Evolutionary conservation across 1,284 basidiomycete genomes (phyloP).

Genomic region (Heterobasidion irregulare): DNA sequence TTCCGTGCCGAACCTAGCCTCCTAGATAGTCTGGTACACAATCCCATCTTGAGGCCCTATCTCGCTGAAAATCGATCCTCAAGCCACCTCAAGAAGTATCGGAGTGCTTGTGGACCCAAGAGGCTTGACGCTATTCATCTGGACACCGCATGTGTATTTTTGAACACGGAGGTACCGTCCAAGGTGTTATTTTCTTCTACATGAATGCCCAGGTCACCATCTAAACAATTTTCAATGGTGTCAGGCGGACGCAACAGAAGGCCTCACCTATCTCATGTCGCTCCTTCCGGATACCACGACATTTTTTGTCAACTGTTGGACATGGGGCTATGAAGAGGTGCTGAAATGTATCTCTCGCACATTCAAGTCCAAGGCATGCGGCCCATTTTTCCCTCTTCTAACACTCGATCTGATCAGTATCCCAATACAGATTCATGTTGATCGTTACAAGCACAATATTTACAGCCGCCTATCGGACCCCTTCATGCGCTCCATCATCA

Average conservation of each 20-base stretch:
- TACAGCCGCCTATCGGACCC: slow-evolving; percentile 57
- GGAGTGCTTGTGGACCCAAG: slow-evolving; percentile 13
- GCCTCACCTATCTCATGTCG: slow-evolving; percentile 61
- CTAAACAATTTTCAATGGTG: too few species aligned
- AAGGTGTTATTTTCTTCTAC: slow-evolving; percentile 42
- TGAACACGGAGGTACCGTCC: slow-evolving; percentile 53
- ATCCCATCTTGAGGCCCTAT: slow-evolving; percentile 68
- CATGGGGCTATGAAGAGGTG: slow-evolving; percentile 87
- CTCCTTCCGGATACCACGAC: slow-evolving; percentile 56
- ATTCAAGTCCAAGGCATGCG: slow-evolving; percentile 53
- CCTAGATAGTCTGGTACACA: slow-evolving; percentile 55
- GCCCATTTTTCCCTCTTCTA: neutral
- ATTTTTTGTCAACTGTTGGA: slow-evolving; percentile 92
- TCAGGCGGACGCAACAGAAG: slow-evolving; percentile 59
- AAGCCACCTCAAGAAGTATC: slow-evolving; percentile 11
- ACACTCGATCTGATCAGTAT: neutral
- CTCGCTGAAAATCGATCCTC: slow-evolving; percentile 24
- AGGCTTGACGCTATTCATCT: slow-evolving; percentile 79
- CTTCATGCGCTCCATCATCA: slow-evolving; percentile 57
- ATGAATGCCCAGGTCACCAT: neutral
- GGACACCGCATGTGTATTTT: slow-evolving; percentile 72
- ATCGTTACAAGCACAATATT: slow-evolving; percentile 76
- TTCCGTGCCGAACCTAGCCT: slow-evolving; percentile 81
- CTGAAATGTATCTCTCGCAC: slow-evolving; percentile 62
- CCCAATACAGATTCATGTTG: slow-evolving; percentile 68